These are phyloP conservation scores for Kodamaea kaohsiungensis DNA, from an alignment of 805 yeast species.

Conservation along the genomic window DNA sequence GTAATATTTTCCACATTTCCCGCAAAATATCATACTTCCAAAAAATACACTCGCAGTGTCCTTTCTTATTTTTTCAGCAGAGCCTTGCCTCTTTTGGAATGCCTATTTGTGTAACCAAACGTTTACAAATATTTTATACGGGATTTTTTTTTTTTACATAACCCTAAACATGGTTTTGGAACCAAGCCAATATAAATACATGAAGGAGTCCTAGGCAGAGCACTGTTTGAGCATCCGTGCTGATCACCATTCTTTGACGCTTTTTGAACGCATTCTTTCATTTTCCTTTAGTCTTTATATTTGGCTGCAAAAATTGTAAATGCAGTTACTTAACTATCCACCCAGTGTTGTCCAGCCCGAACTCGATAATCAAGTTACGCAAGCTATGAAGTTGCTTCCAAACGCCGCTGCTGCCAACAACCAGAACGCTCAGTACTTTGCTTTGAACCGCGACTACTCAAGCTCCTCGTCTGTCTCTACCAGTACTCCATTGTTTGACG, in stretches of 20 bases:
- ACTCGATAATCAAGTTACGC: neutral
- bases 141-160: neutral
- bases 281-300: neutral
- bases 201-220: neutral
- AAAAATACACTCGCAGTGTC: neutral
- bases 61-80: neutral
- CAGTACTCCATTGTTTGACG: constrained; percentile 2
- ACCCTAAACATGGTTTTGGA: constrained; percentile 2
- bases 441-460: constrained; percentile 2
- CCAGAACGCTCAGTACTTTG: constrained; percentile 1
- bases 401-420: neutral
- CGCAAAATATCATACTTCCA: neutral
- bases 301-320: constrained; percentile 2
- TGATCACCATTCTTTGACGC: constrained; percentile 1
- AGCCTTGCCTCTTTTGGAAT: neutral
- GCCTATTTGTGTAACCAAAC: neutral
- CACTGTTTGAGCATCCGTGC: neutral
- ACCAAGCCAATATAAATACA: neutral
- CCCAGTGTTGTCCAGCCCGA: constrained; percentile 1
- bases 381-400: constrained; percentile 2
- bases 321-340: constrained; percentile 1
- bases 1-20: neutral
- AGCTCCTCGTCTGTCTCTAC: neutral
- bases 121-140: neutral
- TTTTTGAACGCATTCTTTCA: neutral